Evolutionary conservation across 2,329 filamentous ascomycete genomes (phyloP), one percentile per base, ranked within the genome.

Genomic region (Nemania serpens): DNA sequence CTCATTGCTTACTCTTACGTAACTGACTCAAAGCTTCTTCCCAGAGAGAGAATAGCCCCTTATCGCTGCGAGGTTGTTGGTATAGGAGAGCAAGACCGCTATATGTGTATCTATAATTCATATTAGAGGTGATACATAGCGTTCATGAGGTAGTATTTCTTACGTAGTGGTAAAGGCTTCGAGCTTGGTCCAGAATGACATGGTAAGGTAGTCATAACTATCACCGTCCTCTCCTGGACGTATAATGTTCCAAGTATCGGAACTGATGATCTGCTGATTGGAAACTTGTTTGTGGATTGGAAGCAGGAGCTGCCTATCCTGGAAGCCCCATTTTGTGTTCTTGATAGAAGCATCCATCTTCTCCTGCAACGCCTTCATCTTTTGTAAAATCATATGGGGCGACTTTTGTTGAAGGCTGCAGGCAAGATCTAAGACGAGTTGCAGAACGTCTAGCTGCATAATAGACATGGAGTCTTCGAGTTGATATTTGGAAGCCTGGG

Each of bases 401-500:
- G 81, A 82, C 63, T 87, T 88, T 58, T 86, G 82, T 57, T 88
- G 84, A 53, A 93, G 77, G 67, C 85, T 88, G 69, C 89, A 91
- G 1, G 85, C 83, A 20, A 93, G 80, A 70, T 93, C 90, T 17
- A 93, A 78, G 47, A 90, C 81, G 55, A 90, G 81, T 12, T 88
- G 81, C 51, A 93, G 73, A 1, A 88, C 80, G 56, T 87, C 83
- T 15, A 93, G 81, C 68, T 91, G 89, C 5, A 87, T 84, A 41
- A 91, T 82, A 45, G 82, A 80, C 55, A 84, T 80, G n/a, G 83
- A 80, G 1, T 83, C 80, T 41, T 90, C 84, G 11, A 90, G 78
- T 70, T 94, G 91, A 55, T 88, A 83, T 67, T 88, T 91, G 60
- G 88, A 81, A 5, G 88, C 89, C 52, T 88, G 84, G n/a, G 91